Base-by-base conservation (phyloP, 1,139 yeast species). In the Kluyveromyces sp. region DNA sequence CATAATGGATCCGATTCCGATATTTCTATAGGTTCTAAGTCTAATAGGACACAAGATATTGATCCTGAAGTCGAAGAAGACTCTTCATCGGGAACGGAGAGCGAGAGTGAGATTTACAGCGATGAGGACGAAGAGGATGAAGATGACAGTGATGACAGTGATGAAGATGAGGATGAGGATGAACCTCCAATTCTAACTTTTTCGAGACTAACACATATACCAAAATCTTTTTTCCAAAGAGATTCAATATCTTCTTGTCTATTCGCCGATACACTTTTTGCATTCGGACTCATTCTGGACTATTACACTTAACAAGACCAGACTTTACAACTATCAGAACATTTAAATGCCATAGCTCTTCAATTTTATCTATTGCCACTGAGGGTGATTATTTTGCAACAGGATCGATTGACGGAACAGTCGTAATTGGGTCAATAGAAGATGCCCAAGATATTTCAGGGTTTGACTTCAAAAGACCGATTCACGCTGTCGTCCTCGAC, bases 391-490 rank as follows among this genome's bases (percentile, higher is more conserved):
- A 74, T 56, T 78, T 90, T 54, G 95, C 90, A 0, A 82, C 95
- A 0, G 96, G 90, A 0, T 88, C 97, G 0, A 83, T 90, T 72
- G 97, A 92, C 61, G 97, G 98, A 0, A 85, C 96, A 0, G 84
- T 90, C 0, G 89, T 87, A 0, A 77, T 90, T 7, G 94, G 96
- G 0, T 77, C 90, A 0, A 69, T 85, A 0, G 51, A 54, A 1
- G 88, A 83, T 50, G 78, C 76, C 25, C 69, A 73, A 30, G 94
- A 83, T 55, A 77, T 84, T 3, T 72, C 77, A 0, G 89, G 89
- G 2, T 84, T 78, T 54, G 95, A 89, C 63, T 87, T 89, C 63
- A 83, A 85, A 57, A 69, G 97, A 33, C 97, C 98, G 0, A 78
- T 94, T 0, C 95, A 89, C 61, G 80, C 95, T 0, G 94, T 92